phyloP scores from a whole-genome alignment of 1,284 basidiomycete species.

The Erythrobasidium hasegawianum region DNA sequence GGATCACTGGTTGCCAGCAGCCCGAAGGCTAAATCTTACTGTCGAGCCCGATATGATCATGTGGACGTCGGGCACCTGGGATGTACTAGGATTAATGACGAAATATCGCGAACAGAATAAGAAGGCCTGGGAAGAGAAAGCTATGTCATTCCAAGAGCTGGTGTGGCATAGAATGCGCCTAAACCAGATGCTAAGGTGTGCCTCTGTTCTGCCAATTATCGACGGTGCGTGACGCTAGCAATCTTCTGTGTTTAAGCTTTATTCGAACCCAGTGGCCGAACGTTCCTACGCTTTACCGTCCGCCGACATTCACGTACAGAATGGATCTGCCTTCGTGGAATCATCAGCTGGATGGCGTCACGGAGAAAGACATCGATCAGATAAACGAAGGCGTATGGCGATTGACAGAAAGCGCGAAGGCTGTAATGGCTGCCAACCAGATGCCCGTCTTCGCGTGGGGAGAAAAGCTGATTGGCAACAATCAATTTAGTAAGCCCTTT shows the following conservation, averaged over 20 bases:
- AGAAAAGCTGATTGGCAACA: conserved; percentile 1
- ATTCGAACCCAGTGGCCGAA: neutral
- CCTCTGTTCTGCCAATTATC: neutral
- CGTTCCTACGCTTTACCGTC: neutral
- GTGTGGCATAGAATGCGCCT: neutral
- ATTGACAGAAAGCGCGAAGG: neutral
- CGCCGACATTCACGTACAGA: conserved; percentile 1
- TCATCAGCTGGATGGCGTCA: neutral
- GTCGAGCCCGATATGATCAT: conserved; percentile 1
- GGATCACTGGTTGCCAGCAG: conserved; percentile 7
- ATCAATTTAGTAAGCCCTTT: neutral
- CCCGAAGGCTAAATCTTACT: neutral
- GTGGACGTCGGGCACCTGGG: conserved; percentile 7
- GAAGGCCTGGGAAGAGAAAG: neutral
- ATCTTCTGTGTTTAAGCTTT: too few relatives aligned
- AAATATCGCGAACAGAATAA: neutral
- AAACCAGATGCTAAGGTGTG: neutral
- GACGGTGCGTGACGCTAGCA: too few relatives aligned
- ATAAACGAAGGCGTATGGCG: neutral
- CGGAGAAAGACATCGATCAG: neutral
- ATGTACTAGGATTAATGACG: neutral
- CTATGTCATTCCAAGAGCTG: conserved; percentile 4
- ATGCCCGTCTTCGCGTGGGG: conserved; percentile 6
- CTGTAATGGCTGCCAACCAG: neutral
- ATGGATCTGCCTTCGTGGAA: conserved; percentile 2